phyloP scores from a whole-genome alignment of 2,329 filamentous ascomycete species.

The Aspergillus versicolor region DNA sequence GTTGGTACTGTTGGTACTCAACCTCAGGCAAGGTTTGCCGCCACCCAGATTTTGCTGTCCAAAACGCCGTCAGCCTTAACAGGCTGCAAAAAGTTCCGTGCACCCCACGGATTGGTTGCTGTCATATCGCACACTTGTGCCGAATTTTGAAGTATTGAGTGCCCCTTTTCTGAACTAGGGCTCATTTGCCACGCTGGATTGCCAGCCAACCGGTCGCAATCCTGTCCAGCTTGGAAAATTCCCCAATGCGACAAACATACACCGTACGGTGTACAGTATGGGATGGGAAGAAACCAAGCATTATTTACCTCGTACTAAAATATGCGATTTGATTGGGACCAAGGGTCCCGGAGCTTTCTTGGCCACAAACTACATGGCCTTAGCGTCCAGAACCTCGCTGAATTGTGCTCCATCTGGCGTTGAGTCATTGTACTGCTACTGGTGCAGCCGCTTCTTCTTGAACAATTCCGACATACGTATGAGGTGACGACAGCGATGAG shows the following conservation, averaged over 20 bases:
- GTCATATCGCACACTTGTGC: neutral
- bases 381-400: slow-evolving; percentile 8
- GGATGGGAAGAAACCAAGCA: slow-evolving; percentile 14
- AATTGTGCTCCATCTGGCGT: neutral
- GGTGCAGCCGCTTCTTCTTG: neutral
- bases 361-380: slow-evolving; percentile 8
- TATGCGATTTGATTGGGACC: slow-evolving; percentile 9
- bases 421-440: neutral
- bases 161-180: neutral
- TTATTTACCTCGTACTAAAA: slow-evolving; percentile 19
- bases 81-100: slow-evolving; percentile 28
- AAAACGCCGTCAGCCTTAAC: slow-evolving; percentile 34
- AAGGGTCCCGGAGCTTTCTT: slow-evolving; percentile 15
- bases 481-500: slow-evolving; percentile 1
- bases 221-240: neutral
- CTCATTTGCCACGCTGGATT: neutral
- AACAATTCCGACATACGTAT: neutral
- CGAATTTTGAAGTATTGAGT: neutral
- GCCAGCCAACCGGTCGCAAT: neutral
- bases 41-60: slow-evolving; percentile 2
- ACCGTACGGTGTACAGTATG: neutral
- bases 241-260: neutral
- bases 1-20: neutral
- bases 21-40: slow-evolving; percentile 14
- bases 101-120: slow-evolving; percentile 5